A percentile compares a stretch with the other conserved stretches of the same genome.
Conservation (phyloP, 371 early-diverging fungal species). For the Lichtheimia ramosa region DNA sequence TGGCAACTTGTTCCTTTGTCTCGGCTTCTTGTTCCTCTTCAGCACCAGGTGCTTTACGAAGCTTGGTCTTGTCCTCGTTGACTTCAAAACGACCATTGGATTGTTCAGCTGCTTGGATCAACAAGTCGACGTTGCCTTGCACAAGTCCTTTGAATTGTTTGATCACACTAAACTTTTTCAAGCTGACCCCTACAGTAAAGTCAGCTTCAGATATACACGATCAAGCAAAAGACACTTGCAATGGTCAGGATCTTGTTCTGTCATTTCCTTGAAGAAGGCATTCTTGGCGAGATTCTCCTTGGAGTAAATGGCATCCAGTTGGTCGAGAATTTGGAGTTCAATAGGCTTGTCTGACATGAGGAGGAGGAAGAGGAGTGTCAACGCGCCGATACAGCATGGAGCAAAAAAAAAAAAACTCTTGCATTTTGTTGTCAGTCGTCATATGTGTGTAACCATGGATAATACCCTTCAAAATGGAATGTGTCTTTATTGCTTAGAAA, state of each 20-base stretch:
- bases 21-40: conserved; percentile 11
- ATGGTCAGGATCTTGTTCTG: conserved; percentile 39
- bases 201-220: not conserved
- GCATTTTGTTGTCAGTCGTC: too few species aligned
- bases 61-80: conserved; percentile 41
- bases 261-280: conserved; percentile 43
- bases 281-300: conserved; percentile 40
- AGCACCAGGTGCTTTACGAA: conserved; percentile 21
- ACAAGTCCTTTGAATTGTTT: conserved; percentile 45
- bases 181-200: conserved; percentile 35
- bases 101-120: conserved; percentile 28
- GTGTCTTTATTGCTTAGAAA: too few species aligned
- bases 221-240: conserved; percentile 24
- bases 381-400: too few species aligned
- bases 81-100: conserved; percentile 29
- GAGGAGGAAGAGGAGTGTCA: too few species aligned
- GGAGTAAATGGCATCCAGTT: conserved; percentile 33
- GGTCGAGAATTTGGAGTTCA: conserved; percentile 22
- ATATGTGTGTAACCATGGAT: too few species aligned
- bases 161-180: conserved; percentile 38
- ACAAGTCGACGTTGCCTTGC: conserved; percentile 28
- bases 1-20: not conserved
- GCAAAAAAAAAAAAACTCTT: too few species aligned
- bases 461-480: too few species aligned
- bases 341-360: too few species aligned